Evolutionary conservation across 805 yeast genomes (phyloP), one percentile per base, ranked within the genome.

Genomic region (Saccharomyces paradoxus): DNA sequence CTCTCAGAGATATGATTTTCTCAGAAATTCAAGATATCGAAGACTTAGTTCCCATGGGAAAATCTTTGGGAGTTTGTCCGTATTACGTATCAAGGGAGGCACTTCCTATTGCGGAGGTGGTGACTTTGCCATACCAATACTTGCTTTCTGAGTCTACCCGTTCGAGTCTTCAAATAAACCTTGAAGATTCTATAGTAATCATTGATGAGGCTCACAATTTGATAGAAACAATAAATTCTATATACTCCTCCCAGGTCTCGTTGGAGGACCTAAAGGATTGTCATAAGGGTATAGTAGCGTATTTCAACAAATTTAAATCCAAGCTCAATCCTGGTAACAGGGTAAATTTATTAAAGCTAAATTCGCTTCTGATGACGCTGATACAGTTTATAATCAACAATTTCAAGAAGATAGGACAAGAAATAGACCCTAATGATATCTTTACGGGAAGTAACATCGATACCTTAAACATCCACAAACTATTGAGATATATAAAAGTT

Each of bases 201-300:
- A 83, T 91, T 28, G 98, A 91, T 67, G 98, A 91, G 66, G 97
- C 97, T 0, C 98, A 91, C 65, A 91, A 91, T 65, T 71, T 91
- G 47, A 65, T 89, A 29, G 97, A 90, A 60, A 83, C 91, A 0
- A 81, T 91, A 2, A 79, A 84, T 1, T 71, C 86, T 1, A 72
- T 92, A 57, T 79, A 86, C 62, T 88, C 96, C 0, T 77, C 82
- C 1, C 68, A 78, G 3, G 72, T 91, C 0, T 72, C 86, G 0
- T 60, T 74, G 1, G 51, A 60, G 0, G 89, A 86, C 31, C 71
- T 89, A 9, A 46, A 60, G 1, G 48, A 56, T 0, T 77, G 86
- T 3, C 69, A 76, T 21, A 60, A 60, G 1, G 83, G 86, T 0
- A 62, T 91, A 44, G 74, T 77, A 47, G 58, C 63, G 0, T 91